Evolutionary conservation across 352 stramenopile species (phyloP).

Genomic region (Phytophthora podocarpi): DNA sequence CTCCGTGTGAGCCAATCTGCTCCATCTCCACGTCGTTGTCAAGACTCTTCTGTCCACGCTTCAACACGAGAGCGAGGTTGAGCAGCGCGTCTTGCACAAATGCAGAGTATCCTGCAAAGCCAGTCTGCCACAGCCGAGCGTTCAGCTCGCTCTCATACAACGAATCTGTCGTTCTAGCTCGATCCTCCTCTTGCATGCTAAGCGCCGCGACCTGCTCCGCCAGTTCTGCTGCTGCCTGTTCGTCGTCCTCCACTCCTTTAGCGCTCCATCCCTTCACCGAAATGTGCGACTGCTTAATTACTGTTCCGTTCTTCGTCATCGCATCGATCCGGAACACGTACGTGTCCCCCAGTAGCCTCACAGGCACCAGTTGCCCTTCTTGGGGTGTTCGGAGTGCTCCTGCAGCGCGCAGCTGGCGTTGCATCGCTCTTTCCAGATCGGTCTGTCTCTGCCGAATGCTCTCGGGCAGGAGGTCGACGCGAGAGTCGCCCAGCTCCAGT

Average conservation of each 20-base stretch:
- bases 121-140: conserved; percentile 32
- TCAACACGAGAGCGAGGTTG: conserved; percentile 55
- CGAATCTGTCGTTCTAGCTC: not conserved
- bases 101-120: conserved; percentile 58
- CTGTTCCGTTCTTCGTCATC: conserved; percentile 3
- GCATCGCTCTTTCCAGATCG: conserved; percentile 33
- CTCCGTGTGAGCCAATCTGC: conserved; percentile 50
- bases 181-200: conserved; percentile 21
- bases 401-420: conserved; percentile 41
- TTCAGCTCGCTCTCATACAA: conserved; percentile 32
- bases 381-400: conserved; percentile 14
- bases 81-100: conserved; percentile 63
- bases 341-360: conserved; percentile 55
- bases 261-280: conserved; percentile 28
- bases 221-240: conserved; percentile 7
- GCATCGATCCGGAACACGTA: conserved; percentile 52
- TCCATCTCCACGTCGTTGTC: conserved; percentile 49
- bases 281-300: not conserved
- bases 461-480: conserved; percentile 39
- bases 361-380: conserved; percentile 40
- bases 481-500: conserved; percentile 4
- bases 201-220: conserved; percentile 24
- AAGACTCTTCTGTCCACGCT: conserved; percentile 13
- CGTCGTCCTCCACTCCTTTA: not conserved
- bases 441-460: conserved; percentile 47